These are phyloP conservation scores for Athelia psychrophila DNA, from an alignment of 1,284 basidiomycete species.

Conservation along the genomic window DNA sequence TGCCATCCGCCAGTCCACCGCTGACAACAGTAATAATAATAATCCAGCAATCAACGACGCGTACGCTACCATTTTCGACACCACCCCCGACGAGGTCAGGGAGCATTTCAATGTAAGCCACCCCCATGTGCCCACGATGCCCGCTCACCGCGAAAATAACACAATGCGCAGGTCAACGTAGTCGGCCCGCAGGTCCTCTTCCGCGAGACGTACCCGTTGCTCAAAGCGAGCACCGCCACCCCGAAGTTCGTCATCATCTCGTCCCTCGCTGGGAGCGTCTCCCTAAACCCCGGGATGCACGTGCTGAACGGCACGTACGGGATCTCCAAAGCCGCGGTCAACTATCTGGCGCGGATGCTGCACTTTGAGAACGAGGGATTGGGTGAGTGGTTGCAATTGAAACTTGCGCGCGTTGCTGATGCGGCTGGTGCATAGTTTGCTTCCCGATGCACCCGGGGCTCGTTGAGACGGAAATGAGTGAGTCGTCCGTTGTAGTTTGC, in stretches of 20 bases:
- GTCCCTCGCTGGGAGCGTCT: background rate
- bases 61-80: too few relatives aligned
- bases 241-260: background rate
- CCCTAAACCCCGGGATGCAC: background rate
- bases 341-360: background rate
- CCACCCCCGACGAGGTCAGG: too few relatives aligned
- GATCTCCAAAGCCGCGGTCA: background rate
- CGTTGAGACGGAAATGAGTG: background rate
- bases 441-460: background rate
- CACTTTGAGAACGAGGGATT: background rate
- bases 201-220: background rate
- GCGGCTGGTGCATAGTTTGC: background rate
- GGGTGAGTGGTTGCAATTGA: background rate
- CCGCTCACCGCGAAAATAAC: background rate
- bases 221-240: background rate
- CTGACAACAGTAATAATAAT: too few relatives aligned
- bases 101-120: background rate
- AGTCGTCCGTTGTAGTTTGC: background rate
- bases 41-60: too few relatives aligned
- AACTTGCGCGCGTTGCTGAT: background rate
- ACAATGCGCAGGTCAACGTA: slow-evolving; percentile 1
- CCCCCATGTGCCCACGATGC: too few relatives aligned
- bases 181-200: background rate
- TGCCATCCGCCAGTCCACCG: too few relatives aligned
- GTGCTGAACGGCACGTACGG: background rate